Evolutionary conservation across 495 filamentous ascomycete species (phyloP).

Genomic region (Haplographium delicatum): DNA sequence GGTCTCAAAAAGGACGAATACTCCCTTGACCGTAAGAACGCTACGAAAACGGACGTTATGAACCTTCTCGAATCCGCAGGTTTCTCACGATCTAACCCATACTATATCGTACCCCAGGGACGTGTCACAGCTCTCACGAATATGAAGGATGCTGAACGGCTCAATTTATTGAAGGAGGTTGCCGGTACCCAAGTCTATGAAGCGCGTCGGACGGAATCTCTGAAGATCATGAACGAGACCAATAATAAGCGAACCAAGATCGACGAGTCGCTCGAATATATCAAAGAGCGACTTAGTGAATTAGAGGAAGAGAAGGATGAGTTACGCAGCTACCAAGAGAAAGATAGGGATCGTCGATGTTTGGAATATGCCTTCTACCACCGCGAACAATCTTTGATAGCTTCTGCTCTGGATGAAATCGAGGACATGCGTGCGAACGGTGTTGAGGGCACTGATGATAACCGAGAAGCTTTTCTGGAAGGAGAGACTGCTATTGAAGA

Average conservation of each 20-base stretch:
- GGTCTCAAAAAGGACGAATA: slow-evolving; percentile 99
- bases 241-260: slow-evolving; percentile 92
- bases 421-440: slow-evolving; percentile 77
- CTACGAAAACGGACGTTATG: slow-evolving; percentile 90
- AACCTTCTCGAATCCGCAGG: slow-evolving; percentile 94
- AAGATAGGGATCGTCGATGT: slow-evolving; percentile 87
- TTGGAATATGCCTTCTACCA: slow-evolving; percentile 93
- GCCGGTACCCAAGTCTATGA: slow-evolving; percentile 97
- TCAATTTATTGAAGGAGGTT: slow-evolving; percentile 92
- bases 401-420: slow-evolving; percentile 71
- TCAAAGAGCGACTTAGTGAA: slow-evolving; percentile 82
- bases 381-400: slow-evolving; percentile 74
- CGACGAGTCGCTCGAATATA: slow-evolving; percentile 84
- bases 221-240: slow-evolving; percentile 96
- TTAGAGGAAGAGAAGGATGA: slow-evolving; percentile 97
- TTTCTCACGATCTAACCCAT: slow-evolving; percentile 95
- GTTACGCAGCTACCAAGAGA: slow-evolving; percentile 84
- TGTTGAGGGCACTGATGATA: slow-evolving; percentile 76
- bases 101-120: slow-evolving; percentile 98
- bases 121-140: slow-evolving; percentile 94
- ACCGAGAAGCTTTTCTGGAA: slow-evolving; percentile 67
- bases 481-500: slow-evolving; percentile 76
- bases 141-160: slow-evolving; percentile 89
- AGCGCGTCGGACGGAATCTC: slow-evolving; percentile 75
- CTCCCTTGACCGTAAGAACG: slow-evolving; percentile 91